Base-by-base conservation (phyloP, 1,139 yeast genomes). In the Ashbya aceris region DNA sequence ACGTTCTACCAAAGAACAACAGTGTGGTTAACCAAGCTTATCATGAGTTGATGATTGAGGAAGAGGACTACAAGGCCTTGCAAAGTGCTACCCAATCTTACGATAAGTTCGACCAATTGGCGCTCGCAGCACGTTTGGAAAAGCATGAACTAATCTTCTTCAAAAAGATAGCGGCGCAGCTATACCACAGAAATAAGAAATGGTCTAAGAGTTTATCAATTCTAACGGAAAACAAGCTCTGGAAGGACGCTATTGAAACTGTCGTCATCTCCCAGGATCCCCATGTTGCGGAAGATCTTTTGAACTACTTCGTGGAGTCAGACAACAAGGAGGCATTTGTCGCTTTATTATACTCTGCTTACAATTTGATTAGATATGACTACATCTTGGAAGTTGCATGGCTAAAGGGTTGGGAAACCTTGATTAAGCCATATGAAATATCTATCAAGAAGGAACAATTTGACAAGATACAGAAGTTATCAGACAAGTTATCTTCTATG, bases 291-390 rank as follows among this genome's bases (percentile, higher is more conserved):
- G 94, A 86, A 62, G 98, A 89, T 47, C 71, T 86, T 51, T 70
- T 91, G 61, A 77, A 83, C 47, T 93, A 91, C 69, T 91, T 91
- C 65, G 97, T 93, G 47, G 97, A 89, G 59, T 87, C 95, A 38
- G 98, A 96, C 56, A 91, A 91, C 69, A 87, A 83, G 65, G 98
- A 91, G 69, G 86, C 96, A 58, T 85, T 86, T 61, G 85, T 87
- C 55, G 97, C 96, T 8, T 76, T 89, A 49, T 73, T 93, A 56
- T 93, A 83, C 67, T 71, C 89, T 6, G 84, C 94, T 57, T 93
- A 91, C 64, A 86, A 83, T 45, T 71, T 79, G 56, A 72, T 91
- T 52, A 77, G 79, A 44, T 78, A 77, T 52, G 98, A 91, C 60
- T 81, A 82, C 56, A 96, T 91, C 26, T 68, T 82, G 55, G 98